phyloP scores from a whole-genome alignment of 306 rosid genomes.

The Astragalus membranaceus region DNA sequence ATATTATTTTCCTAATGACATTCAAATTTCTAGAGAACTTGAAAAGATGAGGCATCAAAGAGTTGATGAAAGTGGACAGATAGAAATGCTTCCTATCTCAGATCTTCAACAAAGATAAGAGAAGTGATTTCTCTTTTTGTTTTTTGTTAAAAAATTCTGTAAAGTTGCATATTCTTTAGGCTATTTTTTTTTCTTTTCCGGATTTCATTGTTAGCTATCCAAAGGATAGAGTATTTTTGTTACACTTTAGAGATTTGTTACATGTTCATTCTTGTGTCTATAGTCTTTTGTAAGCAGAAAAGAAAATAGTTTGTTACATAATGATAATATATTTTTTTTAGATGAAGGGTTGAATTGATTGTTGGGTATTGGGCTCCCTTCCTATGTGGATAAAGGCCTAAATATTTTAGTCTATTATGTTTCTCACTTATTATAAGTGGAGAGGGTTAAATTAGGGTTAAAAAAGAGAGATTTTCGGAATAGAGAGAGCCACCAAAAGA shows the following conservation, averaged over 20 bases:
- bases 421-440: too few relatives aligned
- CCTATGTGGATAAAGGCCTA: too few relatives aligned
- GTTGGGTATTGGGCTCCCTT: too few relatives aligned
- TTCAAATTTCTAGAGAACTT: conserved; percentile 77
- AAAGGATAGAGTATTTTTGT: conserved; percentile 46
- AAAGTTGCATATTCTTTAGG: conserved; percentile 66
- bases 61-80: conserved; percentile 41
- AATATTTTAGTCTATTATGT: too few relatives aligned
- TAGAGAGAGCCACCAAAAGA: too few relatives aligned
- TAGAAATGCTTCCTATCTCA: conserved; percentile 67
- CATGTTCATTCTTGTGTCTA: conserved; percentile 21
- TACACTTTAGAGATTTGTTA: conserved; percentile 25
- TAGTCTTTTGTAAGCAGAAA: conserved; percentile 28
- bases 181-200: conserved; percentile 39
- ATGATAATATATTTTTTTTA: too few relatives aligned
- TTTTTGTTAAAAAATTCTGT: conserved; percentile 23
- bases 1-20: conserved; percentile 55
- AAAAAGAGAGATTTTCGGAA: too few relatives aligned
- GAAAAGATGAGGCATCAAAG: conserved; percentile 47
- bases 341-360: too few relatives aligned
- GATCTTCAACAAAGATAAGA: conserved; percentile 33
- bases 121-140: conserved; percentile 18
- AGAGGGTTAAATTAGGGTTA: too few relatives aligned
- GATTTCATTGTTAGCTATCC: conserved; percentile 47
- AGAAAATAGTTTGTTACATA: neutral